phyloP scores from a whole-genome alignment of 176 grass and related monocot species.

The Triticum aestivum region DNA sequence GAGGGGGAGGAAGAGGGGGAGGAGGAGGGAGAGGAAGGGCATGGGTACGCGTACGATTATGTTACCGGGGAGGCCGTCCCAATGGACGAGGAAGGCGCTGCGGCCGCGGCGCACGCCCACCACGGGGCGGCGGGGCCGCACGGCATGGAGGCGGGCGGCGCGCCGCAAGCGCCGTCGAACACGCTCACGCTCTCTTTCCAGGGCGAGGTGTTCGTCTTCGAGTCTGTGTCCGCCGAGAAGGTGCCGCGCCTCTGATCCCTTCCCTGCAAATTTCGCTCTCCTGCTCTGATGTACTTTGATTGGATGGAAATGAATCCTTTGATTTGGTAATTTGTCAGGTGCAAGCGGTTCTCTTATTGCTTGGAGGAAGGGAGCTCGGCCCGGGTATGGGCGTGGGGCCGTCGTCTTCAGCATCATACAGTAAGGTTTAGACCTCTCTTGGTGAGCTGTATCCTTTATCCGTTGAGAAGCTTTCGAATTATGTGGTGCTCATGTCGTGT shows the following conservation, averaged over 20 bases:
- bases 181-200: slow-evolving; percentile 94
- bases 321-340: slow-evolving; percentile 54
- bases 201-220: slow-evolving; percentile 91
- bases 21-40: slow-evolving; percentile 30
- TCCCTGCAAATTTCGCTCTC: background rate
- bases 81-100: slow-evolving; percentile 60
- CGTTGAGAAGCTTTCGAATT: background rate
- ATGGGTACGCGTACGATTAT: slow-evolving; percentile 10
- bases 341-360: slow-evolving; percentile 86
- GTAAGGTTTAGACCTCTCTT: slow-evolving; percentile 53
- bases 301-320: background rate
- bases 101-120: slow-evolving; percentile 28
- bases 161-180: slow-evolving; percentile 37
- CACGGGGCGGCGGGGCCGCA: slow-evolving; percentile 31
- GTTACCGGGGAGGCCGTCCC: slow-evolving; percentile 30
- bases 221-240: slow-evolving; percentile 97
- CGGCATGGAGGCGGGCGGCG: background rate
- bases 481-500: background rate
- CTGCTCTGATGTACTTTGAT: background rate
- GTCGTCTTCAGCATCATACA: slow-evolving; percentile 59
- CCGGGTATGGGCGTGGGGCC: slow-evolving; percentile 35
- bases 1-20: slow-evolving; percentile 24
- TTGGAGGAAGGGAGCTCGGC: slow-evolving; percentile 83
- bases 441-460: background rate
- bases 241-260: background rate